Conservation (phyloP, 768 basidiomycete species). For the Xerocomellus amylosporus region DNA sequence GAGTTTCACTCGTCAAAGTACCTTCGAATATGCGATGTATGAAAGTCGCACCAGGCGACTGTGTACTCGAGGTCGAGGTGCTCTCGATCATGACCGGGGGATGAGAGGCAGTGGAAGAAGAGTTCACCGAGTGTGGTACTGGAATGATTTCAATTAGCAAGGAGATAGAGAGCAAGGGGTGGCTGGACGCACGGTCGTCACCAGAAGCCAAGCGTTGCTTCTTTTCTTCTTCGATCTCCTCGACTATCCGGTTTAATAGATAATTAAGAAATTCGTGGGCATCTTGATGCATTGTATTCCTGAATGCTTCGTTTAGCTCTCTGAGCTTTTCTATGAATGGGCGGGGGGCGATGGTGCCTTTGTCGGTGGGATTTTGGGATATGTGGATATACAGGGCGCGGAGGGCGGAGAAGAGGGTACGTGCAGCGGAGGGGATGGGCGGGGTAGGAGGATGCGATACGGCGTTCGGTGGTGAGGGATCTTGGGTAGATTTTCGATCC, state of each 20-base stretch:
- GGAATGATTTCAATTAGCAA: constrained; percentile 7
- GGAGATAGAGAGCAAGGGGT: not conserved
- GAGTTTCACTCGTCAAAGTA: constrained; percentile 91
- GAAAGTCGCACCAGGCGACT: constrained; percentile 62
- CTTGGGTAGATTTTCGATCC: constrained; percentile 49
- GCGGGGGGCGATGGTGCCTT: constrained; percentile 85
- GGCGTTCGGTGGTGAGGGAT: constrained; percentile 29
- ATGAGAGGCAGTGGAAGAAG: constrained; percentile 47
- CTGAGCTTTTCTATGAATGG: constrained; percentile 93
- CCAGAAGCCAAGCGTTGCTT: constrained; percentile 44
- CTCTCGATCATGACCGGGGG: constrained; percentile 41
- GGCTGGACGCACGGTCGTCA: constrained; percentile 62
- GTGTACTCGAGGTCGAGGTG: constrained; percentile 45
- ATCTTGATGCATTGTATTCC: constrained; percentile 93
- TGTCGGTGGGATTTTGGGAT: constrained; percentile 70
- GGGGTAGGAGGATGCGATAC: constrained; percentile 33
- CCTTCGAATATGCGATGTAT: constrained; percentile 95
- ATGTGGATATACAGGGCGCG: constrained; percentile 88
- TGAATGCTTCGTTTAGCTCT: constrained; percentile 87
- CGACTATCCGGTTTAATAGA: constrained; percentile 87
- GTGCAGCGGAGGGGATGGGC: constrained; percentile 56
- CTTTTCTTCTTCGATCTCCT: constrained; percentile 81
- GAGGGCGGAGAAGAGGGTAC: constrained; percentile 87
- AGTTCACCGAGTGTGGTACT: constrained; percentile 63
- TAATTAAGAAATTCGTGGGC: constrained; percentile 98